Conservation (phyloP, 1,139 yeast species). For the Saccharomyces hybrid region DNA sequence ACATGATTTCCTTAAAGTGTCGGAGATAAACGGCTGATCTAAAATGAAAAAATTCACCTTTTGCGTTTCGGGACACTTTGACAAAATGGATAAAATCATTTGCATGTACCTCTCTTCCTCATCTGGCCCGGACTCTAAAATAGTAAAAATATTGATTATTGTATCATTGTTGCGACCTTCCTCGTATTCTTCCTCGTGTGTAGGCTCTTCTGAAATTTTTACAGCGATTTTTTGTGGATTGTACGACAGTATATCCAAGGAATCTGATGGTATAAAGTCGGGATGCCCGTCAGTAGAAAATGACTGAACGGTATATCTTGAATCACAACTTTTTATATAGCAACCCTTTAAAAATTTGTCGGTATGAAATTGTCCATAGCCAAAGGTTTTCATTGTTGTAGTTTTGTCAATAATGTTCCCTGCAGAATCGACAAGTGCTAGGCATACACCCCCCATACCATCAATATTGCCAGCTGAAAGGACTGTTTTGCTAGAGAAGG, state of each 20-base stretch:
- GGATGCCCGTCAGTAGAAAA: constrained; percentile 21
- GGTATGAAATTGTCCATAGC: constrained; percentile 26
- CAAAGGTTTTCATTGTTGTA: constrained; percentile 28
- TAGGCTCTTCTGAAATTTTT: background rate
- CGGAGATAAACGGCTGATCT: constrained; percentile 62
- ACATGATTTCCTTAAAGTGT: constrained; percentile 53
- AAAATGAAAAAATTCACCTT: constrained; percentile 81
- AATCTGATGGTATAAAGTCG: constrained; percentile 16
- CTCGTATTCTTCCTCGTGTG: background rate
- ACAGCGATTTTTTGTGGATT: constrained; percentile 9
- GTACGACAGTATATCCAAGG: constrained; percentile 9
- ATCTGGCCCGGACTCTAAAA: constrained; percentile 62
- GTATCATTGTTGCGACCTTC: constrained; percentile 35
- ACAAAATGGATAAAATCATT: constrained; percentile 72
- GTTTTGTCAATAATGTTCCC: constrained; percentile 14
- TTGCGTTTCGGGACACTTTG: constrained; percentile 41
- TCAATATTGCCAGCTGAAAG: constrained; percentile 21
- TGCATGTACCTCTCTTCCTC: constrained; percentile 68
- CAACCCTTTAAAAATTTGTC: constrained; percentile 9
- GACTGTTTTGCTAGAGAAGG: constrained; percentile 27
- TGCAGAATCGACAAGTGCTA: constrained; percentile 16
- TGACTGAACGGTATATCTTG: constrained; percentile 17
- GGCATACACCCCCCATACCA: constrained; percentile 22
- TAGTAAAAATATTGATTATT: constrained; percentile 71
- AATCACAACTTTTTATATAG: constrained; percentile 20